phyloP scores from a whole-genome alignment of 2,329 filamentous ascomycete genomes.

The Lecanosticta acicola region DNA sequence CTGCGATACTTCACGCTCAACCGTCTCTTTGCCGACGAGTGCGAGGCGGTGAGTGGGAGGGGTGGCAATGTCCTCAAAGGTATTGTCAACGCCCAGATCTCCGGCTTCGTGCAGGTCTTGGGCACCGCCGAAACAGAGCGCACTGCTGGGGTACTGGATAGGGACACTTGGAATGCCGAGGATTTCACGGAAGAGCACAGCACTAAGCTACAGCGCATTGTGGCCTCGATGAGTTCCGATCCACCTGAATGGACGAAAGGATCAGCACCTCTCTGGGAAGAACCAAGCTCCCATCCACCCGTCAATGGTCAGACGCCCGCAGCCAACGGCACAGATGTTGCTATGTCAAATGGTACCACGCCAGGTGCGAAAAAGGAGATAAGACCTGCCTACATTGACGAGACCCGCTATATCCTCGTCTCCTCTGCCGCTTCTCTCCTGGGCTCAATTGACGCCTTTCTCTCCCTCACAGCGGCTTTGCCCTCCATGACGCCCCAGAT shows the following conservation, averaged over 20 bases:
- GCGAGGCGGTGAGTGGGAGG: conserved; percentile 74
- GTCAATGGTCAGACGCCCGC: conserved; percentile 27
- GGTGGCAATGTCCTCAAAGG: conserved; percentile 71
- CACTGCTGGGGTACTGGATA: conserved; percentile 70
- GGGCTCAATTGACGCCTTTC: conserved; percentile 72
- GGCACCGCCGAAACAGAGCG: conserved; percentile 68
- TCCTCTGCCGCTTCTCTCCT: conserved; percentile 77
- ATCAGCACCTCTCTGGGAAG: conserved; percentile 47
- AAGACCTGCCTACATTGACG: conserved; percentile 65
- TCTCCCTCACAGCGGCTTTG: conserved; percentile 76
- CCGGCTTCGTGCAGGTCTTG: conserved; percentile 67
- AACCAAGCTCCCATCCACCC: conserved; percentile 14
- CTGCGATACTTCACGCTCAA: conserved; percentile 78
- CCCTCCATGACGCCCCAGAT: conserved; percentile 86
- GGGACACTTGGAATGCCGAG: conserved; percentile 71
- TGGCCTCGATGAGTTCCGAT: conserved; percentile 67
- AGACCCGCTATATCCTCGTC: conserved; percentile 79
- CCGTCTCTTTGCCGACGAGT: conserved; percentile 77
- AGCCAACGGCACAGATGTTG: conserved; percentile 5
- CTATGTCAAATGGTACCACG: conserved; percentile 8
- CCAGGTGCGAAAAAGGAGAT: conserved; percentile 16
- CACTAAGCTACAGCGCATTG: conserved; percentile 56
- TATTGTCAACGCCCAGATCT: conserved; percentile 75
- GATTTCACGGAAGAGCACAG: conserved; percentile 64
- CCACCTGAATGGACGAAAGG: conserved; percentile 60